Conservation (phyloP, 257 asterid species). For the Fraxinus cuspidata region DNA sequence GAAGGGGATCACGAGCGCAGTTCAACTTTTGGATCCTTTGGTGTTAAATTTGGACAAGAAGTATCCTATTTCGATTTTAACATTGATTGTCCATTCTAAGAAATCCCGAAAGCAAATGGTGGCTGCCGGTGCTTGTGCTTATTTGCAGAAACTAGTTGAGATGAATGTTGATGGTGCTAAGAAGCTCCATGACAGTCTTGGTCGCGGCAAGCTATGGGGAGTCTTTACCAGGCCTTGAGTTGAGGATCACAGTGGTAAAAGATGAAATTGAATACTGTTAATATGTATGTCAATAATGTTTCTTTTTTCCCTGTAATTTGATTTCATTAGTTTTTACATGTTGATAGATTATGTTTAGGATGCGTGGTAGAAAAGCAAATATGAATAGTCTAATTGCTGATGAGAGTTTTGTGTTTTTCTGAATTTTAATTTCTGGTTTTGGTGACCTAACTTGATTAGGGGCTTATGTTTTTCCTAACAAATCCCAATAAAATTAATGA, state of each 20-base stretch:
- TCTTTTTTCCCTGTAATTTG: slow-evolving; percentile 22
- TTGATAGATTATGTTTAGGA: slow-evolving; percentile 31
- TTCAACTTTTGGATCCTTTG: slow-evolving; percentile 59
- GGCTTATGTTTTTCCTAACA: slow-evolving; percentile 26
- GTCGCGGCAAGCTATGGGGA: slow-evolving; percentile 75
- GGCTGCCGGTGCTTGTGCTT: slow-evolving; percentile 57
- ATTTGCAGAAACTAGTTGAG: slow-evolving; percentile 71
- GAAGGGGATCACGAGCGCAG: slow-evolving; percentile 54
- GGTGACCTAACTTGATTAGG: slow-evolving; percentile 31
- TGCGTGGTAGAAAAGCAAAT: slow-evolving; percentile 12
- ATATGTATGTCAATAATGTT: slow-evolving; percentile 39
- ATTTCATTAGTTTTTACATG: slow-evolving; percentile 33
- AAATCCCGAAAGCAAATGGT: slow-evolving; percentile 74
- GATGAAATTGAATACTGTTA: slow-evolving; percentile 12
- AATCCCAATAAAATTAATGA: slow-evolving; percentile 23
- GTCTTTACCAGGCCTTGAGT: slow-evolving; percentile 49
- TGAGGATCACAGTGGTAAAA: slow-evolving; percentile 16
- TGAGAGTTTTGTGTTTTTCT: slow-evolving; percentile 6
- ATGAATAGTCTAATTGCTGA: slow-evolving; percentile 8
- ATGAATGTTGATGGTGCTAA: slow-evolving; percentile 70
- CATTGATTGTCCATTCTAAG: slow-evolving; percentile 57
- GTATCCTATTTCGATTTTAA: slow-evolving; percentile 43
- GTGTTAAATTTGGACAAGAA: slow-evolving; percentile 50
- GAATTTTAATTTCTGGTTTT: slow-evolving; percentile 21
- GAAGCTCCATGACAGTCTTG: slow-evolving; percentile 69